A percentile compares a stretch with the other conserved stretches of the same genome.
These are phyloP conservation scores for Hypoxylon sp. DNA, from an alignment of 2,329 filamentous ascomycete species.

Conservation along the genomic window DNA sequence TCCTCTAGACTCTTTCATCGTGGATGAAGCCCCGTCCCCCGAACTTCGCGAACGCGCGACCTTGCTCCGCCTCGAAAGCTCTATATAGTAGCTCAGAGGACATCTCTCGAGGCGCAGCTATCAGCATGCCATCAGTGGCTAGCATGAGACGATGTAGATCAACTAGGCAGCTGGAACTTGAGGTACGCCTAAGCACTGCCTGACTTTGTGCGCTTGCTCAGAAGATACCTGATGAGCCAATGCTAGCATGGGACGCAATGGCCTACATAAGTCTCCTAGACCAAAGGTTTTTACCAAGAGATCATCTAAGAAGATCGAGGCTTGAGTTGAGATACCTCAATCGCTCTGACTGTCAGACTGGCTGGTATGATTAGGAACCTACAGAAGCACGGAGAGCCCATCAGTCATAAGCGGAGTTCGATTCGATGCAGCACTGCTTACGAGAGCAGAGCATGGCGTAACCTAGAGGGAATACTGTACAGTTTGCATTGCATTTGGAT, in stretches of 20 bases:
- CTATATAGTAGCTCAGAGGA: not conserved
- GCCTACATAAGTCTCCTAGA: conserved; percentile 8
- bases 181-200: not conserved
- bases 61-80: conserved; percentile 15
- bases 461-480: conserved; percentile 19
- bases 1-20: conserved; percentile 2
- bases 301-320: conserved; percentile 10
- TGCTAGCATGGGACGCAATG: conserved; percentile 16
- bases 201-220: conserved; percentile 1
- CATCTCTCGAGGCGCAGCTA: not conserved
- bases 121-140: conserved; percentile 2
- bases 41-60: conserved; percentile 14
- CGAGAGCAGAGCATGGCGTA: conserved; percentile 30
- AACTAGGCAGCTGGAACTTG: not conserved
- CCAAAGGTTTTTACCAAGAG: not conserved
- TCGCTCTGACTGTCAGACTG: conserved; percentile 13
- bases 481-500: conserved; percentile 18
- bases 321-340: conserved; percentile 12
- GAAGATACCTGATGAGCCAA: conserved; percentile 5
- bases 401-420: conserved; percentile 28
- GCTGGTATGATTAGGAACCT: conserved; percentile 20
- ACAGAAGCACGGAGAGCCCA: conserved; percentile 23
- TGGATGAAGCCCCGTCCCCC: conserved; percentile 7
- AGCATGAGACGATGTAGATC: not conserved
- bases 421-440: conserved; percentile 37